Evolutionary conservation across 305 asterid species (phyloP).

Genomic region (Ilex paraguariensis): DNA sequence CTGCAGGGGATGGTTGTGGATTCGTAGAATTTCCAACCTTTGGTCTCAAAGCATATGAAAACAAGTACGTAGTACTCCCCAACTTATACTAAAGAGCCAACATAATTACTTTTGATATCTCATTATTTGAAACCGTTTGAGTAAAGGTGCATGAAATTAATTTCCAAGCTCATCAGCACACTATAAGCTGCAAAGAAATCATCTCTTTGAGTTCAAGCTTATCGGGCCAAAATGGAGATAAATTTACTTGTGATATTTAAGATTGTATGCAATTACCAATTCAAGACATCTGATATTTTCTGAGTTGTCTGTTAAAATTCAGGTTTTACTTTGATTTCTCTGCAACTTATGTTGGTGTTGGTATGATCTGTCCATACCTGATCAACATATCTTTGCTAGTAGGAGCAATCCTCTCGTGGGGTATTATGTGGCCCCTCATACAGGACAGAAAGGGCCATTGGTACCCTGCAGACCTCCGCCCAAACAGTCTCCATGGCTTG

Average conservation of each 20-base stretch:
- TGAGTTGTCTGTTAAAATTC: neutral
- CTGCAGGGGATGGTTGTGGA: conserved; percentile 81
- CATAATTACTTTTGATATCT: too few relatives aligned
- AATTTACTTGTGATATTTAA: too few relatives aligned
- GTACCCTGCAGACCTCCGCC: conserved; percentile 17
- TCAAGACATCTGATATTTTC: too few relatives aligned
- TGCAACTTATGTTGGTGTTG: conserved; percentile 23
- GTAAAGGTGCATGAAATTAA: too few relatives aligned
- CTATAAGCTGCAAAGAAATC: too few relatives aligned
- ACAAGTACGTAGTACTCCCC: conserved; percentile 32
- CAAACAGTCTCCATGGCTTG: conserved; percentile 20
- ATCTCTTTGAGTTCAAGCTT: too few relatives aligned
- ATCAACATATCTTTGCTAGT: conserved; percentile 18
- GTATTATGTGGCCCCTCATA: conserved; percentile 29
- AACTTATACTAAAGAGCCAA: too few relatives aligned
- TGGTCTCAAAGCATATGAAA: conserved; percentile 80
- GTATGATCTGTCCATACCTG: conserved; percentile 22
- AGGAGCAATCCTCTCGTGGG: conserved; percentile 27
- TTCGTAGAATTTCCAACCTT: conserved; percentile 71
- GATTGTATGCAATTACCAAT: too few relatives aligned
- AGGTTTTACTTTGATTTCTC: conserved; percentile 23
- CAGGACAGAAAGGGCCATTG: conserved; percentile 14
- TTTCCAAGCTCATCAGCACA: too few relatives aligned
- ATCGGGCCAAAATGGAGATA: too few relatives aligned
- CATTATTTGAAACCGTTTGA: too few relatives aligned